Percentiles rank a stretch among this genome's conserved stretches.
These are phyloP conservation scores for Triglochin maritima DNA, from an alignment of 106 monocot genomes.

Conservation along the genomic window DNA sequence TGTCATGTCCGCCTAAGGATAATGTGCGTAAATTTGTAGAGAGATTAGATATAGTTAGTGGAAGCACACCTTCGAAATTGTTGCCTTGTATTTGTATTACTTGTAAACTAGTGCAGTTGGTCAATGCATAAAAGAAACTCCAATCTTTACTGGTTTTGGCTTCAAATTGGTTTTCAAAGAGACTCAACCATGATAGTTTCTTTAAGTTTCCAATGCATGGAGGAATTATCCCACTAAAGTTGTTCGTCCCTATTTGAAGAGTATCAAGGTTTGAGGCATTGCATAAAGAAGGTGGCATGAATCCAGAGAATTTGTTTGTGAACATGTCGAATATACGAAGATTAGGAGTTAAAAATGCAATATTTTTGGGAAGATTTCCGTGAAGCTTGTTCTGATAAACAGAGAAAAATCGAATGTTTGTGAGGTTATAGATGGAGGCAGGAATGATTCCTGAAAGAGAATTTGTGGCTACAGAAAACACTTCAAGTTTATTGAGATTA, in stretches of 20 bases:
- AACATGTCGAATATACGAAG: too few species aligned
- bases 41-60: constrained; percentile 9
- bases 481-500: too few species aligned
- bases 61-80: constrained; percentile 1
- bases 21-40: background rate
- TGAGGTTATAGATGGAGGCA: too few species aligned
- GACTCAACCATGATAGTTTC: background rate
- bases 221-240: background rate
- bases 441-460: too few species aligned
- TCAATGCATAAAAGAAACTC: constrained; percentile 7
- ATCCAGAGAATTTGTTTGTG: constrained; percentile 24
- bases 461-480: too few species aligned
- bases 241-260: background rate
- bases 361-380: too few species aligned
- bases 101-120: constrained; percentile 1
- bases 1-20: background rate
- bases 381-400: too few species aligned
- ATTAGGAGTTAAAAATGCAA: too few species aligned
- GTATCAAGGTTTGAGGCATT: constrained; percentile 5
- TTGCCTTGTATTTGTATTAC: background rate
- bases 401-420: too few species aligned
- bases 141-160: constrained; percentile 7
- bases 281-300: constrained; percentile 14
- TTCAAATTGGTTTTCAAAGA: background rate
- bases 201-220: constrained; percentile 1